Percentiles rank a stretch among this genome's conserved stretches.
Conservation (phyloP, 495 filamentous ascomycete species). For the Usnea hakonensis region DNA sequence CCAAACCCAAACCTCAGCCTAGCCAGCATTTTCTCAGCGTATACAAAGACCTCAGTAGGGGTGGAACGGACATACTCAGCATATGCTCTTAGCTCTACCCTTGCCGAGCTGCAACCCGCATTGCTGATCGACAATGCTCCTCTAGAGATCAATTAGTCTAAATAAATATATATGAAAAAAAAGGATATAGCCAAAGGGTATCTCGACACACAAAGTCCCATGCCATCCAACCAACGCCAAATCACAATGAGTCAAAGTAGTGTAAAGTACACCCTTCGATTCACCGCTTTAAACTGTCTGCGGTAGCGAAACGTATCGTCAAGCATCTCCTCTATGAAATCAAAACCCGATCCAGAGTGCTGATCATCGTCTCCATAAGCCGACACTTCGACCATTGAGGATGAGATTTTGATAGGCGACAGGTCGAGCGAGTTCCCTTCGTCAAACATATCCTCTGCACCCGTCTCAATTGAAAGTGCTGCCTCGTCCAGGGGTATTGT, state of each 20-base stretch:
- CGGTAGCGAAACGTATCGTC: constrained; percentile 50
- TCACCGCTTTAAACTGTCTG: constrained; percentile 11
- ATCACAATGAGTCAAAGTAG: neutral
- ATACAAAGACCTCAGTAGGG: too few relatives aligned
- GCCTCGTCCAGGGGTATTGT: neutral
- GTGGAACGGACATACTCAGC: too few relatives aligned
- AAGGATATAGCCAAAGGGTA: too few relatives aligned
- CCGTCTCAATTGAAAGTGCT: neutral
- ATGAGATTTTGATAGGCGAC: constrained; percentile 30
- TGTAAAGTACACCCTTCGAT: neutral
- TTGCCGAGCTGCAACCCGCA: too few relatives aligned
- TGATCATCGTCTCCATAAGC: constrained; percentile 29
- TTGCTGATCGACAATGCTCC: too few relatives aligned
- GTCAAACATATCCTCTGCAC: constrained; percentile 25
- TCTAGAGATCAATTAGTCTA: too few relatives aligned
- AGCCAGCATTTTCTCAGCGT: too few relatives aligned
- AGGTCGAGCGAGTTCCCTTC: constrained; percentile 43
- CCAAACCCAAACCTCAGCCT: too few relatives aligned
- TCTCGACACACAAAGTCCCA: neutral
- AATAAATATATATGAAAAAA: too few relatives aligned
- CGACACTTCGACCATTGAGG: constrained; percentile 15
- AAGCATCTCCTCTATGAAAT: constrained; percentile 31
- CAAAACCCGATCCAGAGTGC: constrained; percentile 21
- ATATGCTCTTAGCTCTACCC: too few relatives aligned
- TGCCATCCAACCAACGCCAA: neutral